Evolutionary conservation across 768 basidiomycete species (phyloP), one percentile per base, ranked within the genome.

Genomic region (Leccinellum rugosiceps): DNA sequence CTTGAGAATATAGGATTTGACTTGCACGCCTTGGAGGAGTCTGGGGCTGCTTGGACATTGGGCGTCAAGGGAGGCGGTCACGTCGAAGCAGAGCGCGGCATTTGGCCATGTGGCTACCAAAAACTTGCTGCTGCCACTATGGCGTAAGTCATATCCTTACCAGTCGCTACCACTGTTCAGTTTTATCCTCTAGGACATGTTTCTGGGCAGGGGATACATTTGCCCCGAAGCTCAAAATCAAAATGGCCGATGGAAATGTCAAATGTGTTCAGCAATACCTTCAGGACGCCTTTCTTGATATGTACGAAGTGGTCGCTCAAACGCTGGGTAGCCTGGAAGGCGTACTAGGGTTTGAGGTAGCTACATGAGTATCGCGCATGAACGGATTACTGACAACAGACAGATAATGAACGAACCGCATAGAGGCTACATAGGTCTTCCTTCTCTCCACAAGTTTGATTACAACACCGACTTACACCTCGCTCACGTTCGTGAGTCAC

Each of bases 331-430:
- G 85, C 58, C 69, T 95, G 30, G 85, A 91, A 15, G 86, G 84
- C 1, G 89, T 98, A 1, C 65, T 96, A 21, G 96, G 96, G 0
- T 94, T 96, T 56, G 90, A 98, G 82, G 94, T 94, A 62, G 48
- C 74, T 59, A 23, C 23, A 11, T 25, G 9, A 28, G 21, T 15
- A 38, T 21, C 31, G 8, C 55, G 6, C 13, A 11, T 8, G 32
- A 45, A 30, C 5, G 21, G 26, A 6, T 26, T 54, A 38, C 57
- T 64, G 31, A 69, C 30, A 9, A 6, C 38, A 11, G 26, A 15
- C 61, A 95, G 92, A 83, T 94, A 70, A 86, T 96, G 81, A 97
- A 98, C 63, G 94, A 97, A 72, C 94, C 94, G 0, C 94, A 99
- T 74, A 80, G 87, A 65, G 97, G 96, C 43, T 98, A 96, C 71